Evolutionary conservation across 2,329 filamentous ascomycete genomes (phyloP).

Genomic region (Diaporthe vexans): DNA sequence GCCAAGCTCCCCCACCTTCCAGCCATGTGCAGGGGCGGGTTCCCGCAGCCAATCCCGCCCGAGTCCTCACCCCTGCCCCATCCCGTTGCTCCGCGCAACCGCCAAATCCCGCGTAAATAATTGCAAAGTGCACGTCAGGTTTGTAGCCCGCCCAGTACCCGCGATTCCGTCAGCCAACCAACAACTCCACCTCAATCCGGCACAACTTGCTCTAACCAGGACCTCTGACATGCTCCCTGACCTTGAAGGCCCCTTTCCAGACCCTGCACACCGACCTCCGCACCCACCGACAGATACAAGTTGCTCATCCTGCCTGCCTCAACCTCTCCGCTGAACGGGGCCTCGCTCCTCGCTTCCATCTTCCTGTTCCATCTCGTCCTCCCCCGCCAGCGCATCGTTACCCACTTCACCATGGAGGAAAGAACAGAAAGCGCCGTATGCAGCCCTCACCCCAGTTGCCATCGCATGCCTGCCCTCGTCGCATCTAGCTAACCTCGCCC

Average conservation of each 20-base stretch:
- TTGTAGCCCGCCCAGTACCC: background rate
- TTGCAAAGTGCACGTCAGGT: conserved; percentile 32
- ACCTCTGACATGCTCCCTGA: background rate
- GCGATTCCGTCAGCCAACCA: conserved; percentile 25
- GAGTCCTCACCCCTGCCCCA: background rate
- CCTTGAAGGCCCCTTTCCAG: conserved; percentile 15
- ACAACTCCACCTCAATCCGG: conserved; percentile 31
- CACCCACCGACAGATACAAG: conserved; percentile 8
- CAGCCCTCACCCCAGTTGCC: conserved; percentile 8
- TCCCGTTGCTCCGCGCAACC: conserved; percentile 33
- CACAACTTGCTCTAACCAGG: conserved; percentile 14
- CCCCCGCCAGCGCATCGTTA: conserved; percentile 45
- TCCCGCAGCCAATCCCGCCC: conserved; percentile 15
- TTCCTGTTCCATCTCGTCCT: conserved; percentile 42
- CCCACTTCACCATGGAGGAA: conserved; percentile 50
- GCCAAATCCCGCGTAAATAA: conserved; percentile 34
- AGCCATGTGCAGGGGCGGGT: conserved; percentile 10
- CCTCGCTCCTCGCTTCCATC: conserved; percentile 42
- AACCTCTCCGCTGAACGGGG: conserved; percentile 40
- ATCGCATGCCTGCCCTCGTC: background rate
- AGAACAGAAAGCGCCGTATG: conserved; percentile 53
- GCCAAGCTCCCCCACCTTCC: background rate
- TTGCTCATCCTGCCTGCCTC: conserved; percentile 44
- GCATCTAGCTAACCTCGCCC: conserved; percentile 4
- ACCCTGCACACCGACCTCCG: conserved; percentile 16